These are phyloP conservation scores for Hyparrhenia diplandra DNA, from an alignment of 176 grass and related monocot species.

Conservation along the genomic window DNA sequence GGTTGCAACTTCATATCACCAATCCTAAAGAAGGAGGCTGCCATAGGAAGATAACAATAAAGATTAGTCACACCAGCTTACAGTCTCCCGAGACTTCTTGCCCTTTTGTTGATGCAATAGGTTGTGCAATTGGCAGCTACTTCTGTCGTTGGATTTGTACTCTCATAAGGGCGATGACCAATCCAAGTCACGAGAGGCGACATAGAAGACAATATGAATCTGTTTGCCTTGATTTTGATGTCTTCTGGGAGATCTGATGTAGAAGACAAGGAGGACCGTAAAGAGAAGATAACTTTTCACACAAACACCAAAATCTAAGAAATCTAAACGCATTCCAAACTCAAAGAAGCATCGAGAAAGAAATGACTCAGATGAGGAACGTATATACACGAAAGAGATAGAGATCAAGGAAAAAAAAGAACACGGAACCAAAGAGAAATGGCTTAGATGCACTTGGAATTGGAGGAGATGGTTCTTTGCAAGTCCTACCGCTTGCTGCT, in stretches of 20 bases:
- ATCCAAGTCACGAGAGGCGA: conserved; percentile 24
- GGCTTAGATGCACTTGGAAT: not conserved
- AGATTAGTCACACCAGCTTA: too few relatives aligned
- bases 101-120: too few relatives aligned
- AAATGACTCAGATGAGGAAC: not conserved
- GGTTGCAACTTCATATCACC: too few relatives aligned
- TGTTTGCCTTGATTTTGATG: not conserved
- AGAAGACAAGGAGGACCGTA: conserved; percentile 32
- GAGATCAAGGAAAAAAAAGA: conserved; percentile 11
- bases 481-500: conserved; percentile 39
- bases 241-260: conserved; percentile 14
- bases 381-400: not conserved
- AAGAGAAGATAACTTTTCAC: too few relatives aligned
- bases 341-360: conserved; percentile 3
- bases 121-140: too few relatives aligned
- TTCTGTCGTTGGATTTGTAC: too few relatives aligned
- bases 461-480: not conserved
- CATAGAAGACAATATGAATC: not conserved
- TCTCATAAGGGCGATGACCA: conserved; percentile 8
- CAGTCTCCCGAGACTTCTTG: too few relatives aligned
- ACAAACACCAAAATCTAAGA: not conserved
- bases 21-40: too few relatives aligned
- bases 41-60: too few relatives aligned
- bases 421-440: not conserved
- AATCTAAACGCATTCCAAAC: conserved; percentile 15